Evolutionary conservation across 805 yeast genomes (phyloP).

Genomic region (Starmerella khaoyaiensis): DNA sequence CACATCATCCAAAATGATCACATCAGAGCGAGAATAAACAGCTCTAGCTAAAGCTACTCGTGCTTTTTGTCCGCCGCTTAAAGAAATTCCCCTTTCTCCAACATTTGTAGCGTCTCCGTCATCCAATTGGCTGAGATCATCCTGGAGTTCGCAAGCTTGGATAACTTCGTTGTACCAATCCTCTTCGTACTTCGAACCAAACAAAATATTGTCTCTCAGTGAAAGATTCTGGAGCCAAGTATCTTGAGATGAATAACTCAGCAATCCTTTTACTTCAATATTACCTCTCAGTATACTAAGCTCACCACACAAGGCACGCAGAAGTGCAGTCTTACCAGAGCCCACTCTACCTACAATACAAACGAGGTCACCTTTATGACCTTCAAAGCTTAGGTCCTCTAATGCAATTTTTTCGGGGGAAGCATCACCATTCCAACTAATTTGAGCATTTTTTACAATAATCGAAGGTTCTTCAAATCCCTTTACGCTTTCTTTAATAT

Average conservation of each 20-base stretch:
- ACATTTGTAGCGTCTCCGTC: conserved; percentile 87
- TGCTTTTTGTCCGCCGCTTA: conserved; percentile 97
- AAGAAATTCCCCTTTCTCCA: conserved; percentile 93
- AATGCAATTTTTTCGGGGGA: conserved; percentile 25
- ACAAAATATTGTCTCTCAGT: conserved; percentile 74
- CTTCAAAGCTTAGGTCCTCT: conserved; percentile 42
- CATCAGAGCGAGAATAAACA: conserved; percentile 86
- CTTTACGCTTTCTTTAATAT: conserved; percentile 36
- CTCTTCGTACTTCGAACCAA: conserved; percentile 75
- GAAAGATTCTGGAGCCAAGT: conserved; percentile 92
- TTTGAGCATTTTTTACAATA: conserved; percentile 26
- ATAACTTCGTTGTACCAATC: conserved; percentile 69
- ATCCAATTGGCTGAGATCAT: conserved; percentile 67
- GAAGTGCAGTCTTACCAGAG: conserved; percentile 66
- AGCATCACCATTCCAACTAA: conserved; percentile 46
- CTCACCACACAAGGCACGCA: conserved; percentile 68
- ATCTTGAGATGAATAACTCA: conserved; percentile 75
- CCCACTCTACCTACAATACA: conserved; percentile 85
- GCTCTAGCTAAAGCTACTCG: conserved; percentile 90
- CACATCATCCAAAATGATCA: conserved; percentile 82
- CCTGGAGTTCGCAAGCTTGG: conserved; percentile 73
- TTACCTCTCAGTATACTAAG: conserved; percentile 56
- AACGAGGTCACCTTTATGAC: conserved; percentile 58
- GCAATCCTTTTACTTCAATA: conserved; percentile 50
- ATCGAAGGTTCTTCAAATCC: conserved; percentile 49